A percentile compares a stretch with the other conserved stretches of the same genome.
Evolutionary conservation across 192 early-diverging fungal species (phyloP).

Genomic region (Coemansia nantahalensis): DNA sequence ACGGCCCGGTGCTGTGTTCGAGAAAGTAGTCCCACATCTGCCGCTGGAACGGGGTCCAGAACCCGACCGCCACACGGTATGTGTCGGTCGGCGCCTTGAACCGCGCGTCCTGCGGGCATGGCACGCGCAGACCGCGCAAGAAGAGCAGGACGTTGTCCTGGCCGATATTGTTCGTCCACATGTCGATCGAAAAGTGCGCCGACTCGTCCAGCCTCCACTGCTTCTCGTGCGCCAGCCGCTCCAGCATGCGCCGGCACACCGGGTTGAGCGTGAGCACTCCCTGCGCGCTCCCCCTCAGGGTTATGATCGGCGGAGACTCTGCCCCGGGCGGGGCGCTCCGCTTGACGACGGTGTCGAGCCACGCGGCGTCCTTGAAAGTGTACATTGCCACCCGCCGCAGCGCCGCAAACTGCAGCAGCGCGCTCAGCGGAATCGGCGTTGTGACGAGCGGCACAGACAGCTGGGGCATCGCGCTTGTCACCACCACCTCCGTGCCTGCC

Average conservation of each 20-base stretch:
- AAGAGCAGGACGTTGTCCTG: conserved; percentile 15
- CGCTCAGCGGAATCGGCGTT: conserved; percentile 26
- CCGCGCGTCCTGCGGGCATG: conserved; percentile 9
- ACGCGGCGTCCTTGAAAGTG: conserved; percentile 8
- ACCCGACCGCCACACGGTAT: conserved; percentile 17
- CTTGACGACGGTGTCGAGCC: background rate
- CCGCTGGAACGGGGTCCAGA: conserved; percentile 33
- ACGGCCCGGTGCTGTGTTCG: conserved; percentile 7
- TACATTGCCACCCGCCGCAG: conserved; percentile 15
- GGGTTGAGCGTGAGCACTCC: too few species aligned
- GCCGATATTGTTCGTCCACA: conserved; percentile 21
- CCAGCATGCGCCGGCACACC: conserved; percentile 26
- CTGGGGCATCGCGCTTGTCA: background rate
- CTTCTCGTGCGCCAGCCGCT: conserved; percentile 10
- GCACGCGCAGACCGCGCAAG: conserved; percentile 20
- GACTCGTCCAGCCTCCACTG: conserved; percentile 16
- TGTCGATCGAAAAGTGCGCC: conserved; percentile 25
- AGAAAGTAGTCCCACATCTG: conserved; percentile 31
- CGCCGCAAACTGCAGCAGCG: conserved; percentile 16
- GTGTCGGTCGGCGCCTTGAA: conserved; percentile 5
- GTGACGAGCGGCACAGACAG: conserved; percentile 25
- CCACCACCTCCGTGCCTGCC: background rate
- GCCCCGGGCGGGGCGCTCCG: background rate
- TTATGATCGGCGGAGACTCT: too few species aligned
- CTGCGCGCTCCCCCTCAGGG: too few species aligned